Conservation (phyloP, 176 grass and related monocot species). For the Avena insularis region DNA sequence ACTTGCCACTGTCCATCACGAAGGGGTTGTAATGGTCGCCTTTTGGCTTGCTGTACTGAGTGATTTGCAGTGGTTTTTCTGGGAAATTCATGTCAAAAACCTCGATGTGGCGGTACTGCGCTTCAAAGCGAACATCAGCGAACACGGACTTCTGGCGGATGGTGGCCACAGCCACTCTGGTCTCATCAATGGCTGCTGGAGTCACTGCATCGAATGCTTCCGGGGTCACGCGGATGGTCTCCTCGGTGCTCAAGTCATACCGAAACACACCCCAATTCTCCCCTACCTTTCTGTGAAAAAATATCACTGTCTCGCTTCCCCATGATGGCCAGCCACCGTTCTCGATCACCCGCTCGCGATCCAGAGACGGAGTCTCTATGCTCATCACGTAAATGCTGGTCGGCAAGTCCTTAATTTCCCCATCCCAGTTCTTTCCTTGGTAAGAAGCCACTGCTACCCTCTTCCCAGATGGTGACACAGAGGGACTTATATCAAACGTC, state of each 20-base stretch:
- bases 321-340: neutral
- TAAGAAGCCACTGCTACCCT: slow-evolving; percentile 50
- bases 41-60: neutral
- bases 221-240: slow-evolving; percentile 25
- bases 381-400: slow-evolving; percentile 52
- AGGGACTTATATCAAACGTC: slow-evolving; percentile 39
- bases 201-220: slow-evolving; percentile 17
- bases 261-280: slow-evolving; percentile 38
- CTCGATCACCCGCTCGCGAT: slow-evolving; percentile 21
- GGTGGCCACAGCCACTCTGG: slow-evolving; percentile 40
- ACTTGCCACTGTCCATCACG: slow-evolving; percentile 34
- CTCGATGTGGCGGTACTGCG: slow-evolving; percentile 53
- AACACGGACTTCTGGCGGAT: slow-evolving; percentile 33
- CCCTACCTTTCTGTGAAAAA: neutral
- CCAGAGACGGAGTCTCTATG: slow-evolving; percentile 15
- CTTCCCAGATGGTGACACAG: slow-evolving; percentile 47
- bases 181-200: slow-evolving; percentile 38
- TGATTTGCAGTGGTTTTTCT: neutral
- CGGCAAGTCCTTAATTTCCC: slow-evolving; percentile 44
- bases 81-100: slow-evolving; percentile 4
- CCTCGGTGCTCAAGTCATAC: neutral
- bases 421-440: slow-evolving; percentile 52
- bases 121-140: neutral
- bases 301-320: neutral
- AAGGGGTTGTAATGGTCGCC: slow-evolving; percentile 53